Conservation (phyloP, 352 stramenopile genomes). For the Peronosclerospora sorghi region DNA sequence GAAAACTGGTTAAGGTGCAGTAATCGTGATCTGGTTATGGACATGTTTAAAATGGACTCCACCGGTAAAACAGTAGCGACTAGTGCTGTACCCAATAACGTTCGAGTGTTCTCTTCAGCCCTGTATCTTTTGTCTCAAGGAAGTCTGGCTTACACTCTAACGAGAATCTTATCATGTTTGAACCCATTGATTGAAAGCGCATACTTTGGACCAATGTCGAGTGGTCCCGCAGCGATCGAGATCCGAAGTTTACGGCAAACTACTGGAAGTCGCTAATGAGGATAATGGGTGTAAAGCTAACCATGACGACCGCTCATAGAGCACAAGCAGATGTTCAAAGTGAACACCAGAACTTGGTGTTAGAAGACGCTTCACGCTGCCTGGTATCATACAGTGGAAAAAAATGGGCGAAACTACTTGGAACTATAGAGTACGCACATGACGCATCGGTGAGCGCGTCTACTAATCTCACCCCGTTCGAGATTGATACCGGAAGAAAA, state of each 20-base stretch:
- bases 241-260: slow-evolving; percentile 9
- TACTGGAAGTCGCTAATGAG: slow-evolving; percentile 13
- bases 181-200: too few species aligned
- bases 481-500: background rate
- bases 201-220: too few species aligned
- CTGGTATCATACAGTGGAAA: slow-evolving; percentile 4
- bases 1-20: too few species aligned
- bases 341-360: slow-evolving; percentile 3
- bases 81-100: too few species aligned
- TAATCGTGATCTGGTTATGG: too few species aligned
- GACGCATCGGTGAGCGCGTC: background rate
- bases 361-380: slow-evolving; percentile 8
- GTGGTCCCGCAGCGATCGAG: slow-evolving; percentile 13
- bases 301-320: slow-evolving; percentile 11
- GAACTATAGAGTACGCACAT: background rate
- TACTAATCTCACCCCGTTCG: background rate
- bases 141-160: too few species aligned
- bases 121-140: too few species aligned
- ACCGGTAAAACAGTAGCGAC: too few species aligned
- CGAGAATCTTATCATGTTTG: too few species aligned
- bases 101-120: too few species aligned
- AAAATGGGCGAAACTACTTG: background rate
- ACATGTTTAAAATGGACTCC: too few species aligned
- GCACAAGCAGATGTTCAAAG: slow-evolving; percentile 11
- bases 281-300: slow-evolving; percentile 7